Evolutionary conservation across 2,329 filamentous ascomycete species (phyloP).

Genomic region (Sporothrix pallida): DNA sequence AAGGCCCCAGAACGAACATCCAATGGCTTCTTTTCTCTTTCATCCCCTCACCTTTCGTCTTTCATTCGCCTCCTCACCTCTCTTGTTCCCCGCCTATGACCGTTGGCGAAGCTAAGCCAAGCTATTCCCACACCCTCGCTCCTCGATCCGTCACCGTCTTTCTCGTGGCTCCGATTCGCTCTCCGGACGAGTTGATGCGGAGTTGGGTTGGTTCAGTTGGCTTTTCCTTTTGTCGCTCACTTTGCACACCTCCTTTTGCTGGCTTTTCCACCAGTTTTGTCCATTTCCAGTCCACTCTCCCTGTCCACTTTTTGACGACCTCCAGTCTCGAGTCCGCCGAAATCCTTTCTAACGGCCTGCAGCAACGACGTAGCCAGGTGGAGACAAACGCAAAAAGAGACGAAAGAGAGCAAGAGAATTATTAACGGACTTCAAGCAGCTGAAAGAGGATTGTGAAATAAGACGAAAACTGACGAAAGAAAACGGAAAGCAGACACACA

Average conservation of each 20-base stretch:
- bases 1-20: no score
- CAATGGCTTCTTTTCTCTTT: no score
- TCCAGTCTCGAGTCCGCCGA: neutral
- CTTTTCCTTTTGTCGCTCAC: no score
- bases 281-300: neutral
- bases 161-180: constrained; percentile 14
- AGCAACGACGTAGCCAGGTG: constrained; percentile 21
- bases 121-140: constrained; percentile 9
- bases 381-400: neutral
- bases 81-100: neutral
- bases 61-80: neutral
- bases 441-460: no score
- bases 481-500: neutral
- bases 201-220: neutral
- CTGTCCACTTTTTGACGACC: neutral
- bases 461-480: neutral
- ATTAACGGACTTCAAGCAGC: neutral
- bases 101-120: neutral
- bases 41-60: no score
- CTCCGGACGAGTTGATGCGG: neutral
- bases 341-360: neutral
- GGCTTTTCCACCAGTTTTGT: neutral
- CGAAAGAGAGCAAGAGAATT: neutral
- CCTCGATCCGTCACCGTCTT: constrained; percentile 15
- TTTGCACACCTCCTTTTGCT: no score